Percentiles rank a stretch among this genome's conserved stretches.
Evolutionary conservation across 495 filamentous ascomycete species (phyloP).

Genomic region (Talaromyces borbonicus): DNA sequence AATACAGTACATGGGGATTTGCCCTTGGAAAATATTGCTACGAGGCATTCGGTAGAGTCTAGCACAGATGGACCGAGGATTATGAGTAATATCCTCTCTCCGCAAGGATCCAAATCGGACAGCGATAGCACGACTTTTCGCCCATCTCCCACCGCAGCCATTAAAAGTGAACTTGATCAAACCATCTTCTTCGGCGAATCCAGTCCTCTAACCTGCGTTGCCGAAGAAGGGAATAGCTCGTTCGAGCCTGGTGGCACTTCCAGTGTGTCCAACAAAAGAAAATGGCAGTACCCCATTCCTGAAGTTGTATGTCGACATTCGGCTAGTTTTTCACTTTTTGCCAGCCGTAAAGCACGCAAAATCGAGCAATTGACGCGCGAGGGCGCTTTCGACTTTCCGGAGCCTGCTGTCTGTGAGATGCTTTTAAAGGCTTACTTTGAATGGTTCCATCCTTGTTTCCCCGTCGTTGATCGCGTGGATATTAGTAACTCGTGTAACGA

Average conservation of each 20-base stretch:
- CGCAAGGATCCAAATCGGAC: background rate
- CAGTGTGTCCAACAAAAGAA: slow-evolving; percentile 14
- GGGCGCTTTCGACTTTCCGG: slow-evolving; percentile 29
- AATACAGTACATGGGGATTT: too few species aligned
- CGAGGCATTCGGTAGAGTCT: slow-evolving; percentile 1
- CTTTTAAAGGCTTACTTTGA: slow-evolving; percentile 32
- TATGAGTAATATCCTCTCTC: slow-evolving; percentile 6
- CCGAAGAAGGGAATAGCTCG: slow-evolving; percentile 24
- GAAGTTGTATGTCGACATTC: slow-evolving; percentile 11
- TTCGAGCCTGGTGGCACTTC: slow-evolving; percentile 20
- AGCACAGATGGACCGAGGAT: background rate
- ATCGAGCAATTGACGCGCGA: slow-evolving; percentile 21
- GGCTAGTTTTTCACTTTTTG: slow-evolving; percentile 7
- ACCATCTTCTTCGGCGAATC: slow-evolving; percentile 35
- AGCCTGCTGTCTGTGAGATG: slow-evolving; percentile 18
- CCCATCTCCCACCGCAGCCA: background rate
- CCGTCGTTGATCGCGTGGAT: slow-evolving; percentile 23
- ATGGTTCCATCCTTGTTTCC: slow-evolving; percentile 39
- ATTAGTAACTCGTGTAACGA: slow-evolving; percentile 19
- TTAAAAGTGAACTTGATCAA: slow-evolving; percentile 10
- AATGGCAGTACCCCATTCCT: slow-evolving; percentile 27
- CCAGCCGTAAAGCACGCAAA: slow-evolving; percentile 5
- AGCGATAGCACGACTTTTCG: slow-evolving; percentile 9
- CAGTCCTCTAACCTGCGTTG: slow-evolving; percentile 31
- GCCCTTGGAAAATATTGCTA: too few species aligned